Evolutionary conservation across 176 grass and related monocot species (phyloP).

Genomic region (Aegilops sharonensis): DNA sequence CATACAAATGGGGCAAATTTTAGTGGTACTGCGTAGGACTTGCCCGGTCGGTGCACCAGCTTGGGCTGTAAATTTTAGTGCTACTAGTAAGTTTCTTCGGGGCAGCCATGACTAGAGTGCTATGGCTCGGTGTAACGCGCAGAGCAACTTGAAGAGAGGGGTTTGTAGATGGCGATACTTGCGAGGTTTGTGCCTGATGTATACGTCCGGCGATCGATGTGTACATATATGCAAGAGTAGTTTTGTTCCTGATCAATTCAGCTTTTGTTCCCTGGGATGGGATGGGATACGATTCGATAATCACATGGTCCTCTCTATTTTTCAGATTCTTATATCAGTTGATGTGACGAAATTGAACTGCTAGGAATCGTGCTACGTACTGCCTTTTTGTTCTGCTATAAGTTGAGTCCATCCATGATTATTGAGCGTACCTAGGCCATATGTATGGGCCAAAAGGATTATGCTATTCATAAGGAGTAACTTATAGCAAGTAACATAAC

Average conservation of each 20-base stretch:
- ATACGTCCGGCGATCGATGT: not conserved
- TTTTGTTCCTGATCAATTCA: conserved; percentile 14
- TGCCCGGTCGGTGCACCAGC: not conserved
- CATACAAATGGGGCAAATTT: not conserved
- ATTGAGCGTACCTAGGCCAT: not conserved
- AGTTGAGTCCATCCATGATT: not conserved
- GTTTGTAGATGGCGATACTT: not conserved
- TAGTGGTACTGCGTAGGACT: conserved; percentile 1
- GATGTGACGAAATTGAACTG: not conserved
- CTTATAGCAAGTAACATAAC: too few relatives aligned
- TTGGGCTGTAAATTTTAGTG: not conserved
- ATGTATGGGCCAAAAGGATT: too few relatives aligned
- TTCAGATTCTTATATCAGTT: not conserved
- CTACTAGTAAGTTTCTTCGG: not conserved
- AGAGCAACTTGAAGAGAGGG: not conserved
- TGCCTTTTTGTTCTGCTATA: too few relatives aligned
- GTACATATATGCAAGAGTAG: conserved; percentile 12
- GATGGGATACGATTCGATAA: not conserved
- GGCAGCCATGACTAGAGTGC: not conserved
- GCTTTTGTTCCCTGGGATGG: not conserved
- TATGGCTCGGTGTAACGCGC: conserved; percentile 21
- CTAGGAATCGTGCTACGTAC: not conserved
- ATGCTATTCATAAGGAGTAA: too few relatives aligned
- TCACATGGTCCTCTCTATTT: not conserved
- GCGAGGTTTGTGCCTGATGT: not conserved